These are phyloP conservation scores for Fusarium sambucinum DNA, from an alignment of 2,329 filamentous ascomycete species.

Conservation along the genomic window DNA sequence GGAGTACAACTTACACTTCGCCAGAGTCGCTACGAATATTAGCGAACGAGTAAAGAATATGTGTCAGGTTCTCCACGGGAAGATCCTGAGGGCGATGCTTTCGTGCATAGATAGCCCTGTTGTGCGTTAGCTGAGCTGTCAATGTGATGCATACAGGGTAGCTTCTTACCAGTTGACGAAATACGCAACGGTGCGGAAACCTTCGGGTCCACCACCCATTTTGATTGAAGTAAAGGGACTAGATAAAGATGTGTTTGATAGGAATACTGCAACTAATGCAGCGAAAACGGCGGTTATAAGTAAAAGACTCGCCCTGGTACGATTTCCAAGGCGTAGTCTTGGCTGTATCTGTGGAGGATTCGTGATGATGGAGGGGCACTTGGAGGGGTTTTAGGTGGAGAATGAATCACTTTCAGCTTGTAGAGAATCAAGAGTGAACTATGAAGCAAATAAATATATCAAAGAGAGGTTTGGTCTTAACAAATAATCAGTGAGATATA, in stretches of 20 bases:
- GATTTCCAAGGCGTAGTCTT: constrained; percentile 16
- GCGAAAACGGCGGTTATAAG: constrained; percentile 18
- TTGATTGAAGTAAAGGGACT: constrained; percentile 18
- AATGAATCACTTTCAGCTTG: constrained; percentile 24
- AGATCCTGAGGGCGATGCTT: constrained; percentile 89
- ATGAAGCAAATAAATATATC: not conserved
- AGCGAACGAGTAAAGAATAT: constrained; percentile 91
- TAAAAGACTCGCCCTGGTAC: constrained; percentile 29
- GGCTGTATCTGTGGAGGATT: constrained; percentile 24
- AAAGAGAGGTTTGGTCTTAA: not conserved
- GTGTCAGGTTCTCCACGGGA: constrained; percentile 83
- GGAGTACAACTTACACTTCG: constrained; percentile 70
- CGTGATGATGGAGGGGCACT: constrained; percentile 42
- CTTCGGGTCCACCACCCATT: constrained; percentile 62
- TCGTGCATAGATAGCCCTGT: constrained; percentile 84
- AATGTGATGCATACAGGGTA: constrained; percentile 2
- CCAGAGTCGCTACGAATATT: constrained; percentile 84
- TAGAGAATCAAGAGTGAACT: not conserved
- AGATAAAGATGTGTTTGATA: constrained; percentile 16
- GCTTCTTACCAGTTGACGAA: constrained; percentile 73
- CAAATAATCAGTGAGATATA: constrained; percentile 28
- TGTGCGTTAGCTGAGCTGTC: constrained; percentile 5
- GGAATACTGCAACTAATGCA: constrained; percentile 17
- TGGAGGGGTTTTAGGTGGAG: constrained; percentile 30
- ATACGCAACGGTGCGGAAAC: constrained; percentile 77